Conservation (phyloP, 1,284 basidiomycete species). For the Meira nashicola region DNA sequence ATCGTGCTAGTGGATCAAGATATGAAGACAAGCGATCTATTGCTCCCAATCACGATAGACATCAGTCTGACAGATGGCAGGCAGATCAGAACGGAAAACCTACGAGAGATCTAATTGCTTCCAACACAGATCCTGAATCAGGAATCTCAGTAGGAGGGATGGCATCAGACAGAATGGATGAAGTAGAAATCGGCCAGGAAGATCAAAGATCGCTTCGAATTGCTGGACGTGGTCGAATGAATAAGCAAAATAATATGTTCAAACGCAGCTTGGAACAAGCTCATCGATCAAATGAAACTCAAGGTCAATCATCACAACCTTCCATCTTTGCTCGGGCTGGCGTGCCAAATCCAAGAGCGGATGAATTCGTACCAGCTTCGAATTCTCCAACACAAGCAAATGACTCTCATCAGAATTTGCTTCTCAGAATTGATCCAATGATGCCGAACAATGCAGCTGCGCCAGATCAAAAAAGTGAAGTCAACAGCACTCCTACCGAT, state of each 20-base stretch:
- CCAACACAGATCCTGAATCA: neutral
- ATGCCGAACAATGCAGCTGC: conserved; percentile 30
- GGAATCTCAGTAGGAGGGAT: neutral
- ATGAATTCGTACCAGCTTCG: conserved; percentile 32
- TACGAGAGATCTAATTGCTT: conserved; percentile 7
- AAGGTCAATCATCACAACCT: neutral
- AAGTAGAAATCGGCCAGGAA: neutral
- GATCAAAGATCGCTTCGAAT: neutral
- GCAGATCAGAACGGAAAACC: neutral
- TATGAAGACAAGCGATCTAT: no score
- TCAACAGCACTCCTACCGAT: neutral
- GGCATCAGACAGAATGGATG: neutral
- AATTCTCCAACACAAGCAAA: neutral
- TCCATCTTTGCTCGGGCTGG: conserved; percentile 44
- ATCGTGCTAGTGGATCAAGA: no score
- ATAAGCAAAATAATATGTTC: neutral
- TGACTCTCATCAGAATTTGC: conserved; percentile 13
- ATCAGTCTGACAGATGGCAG: neutral
- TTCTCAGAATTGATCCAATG: conserved; percentile 44
- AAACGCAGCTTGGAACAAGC: conserved; percentile 1
- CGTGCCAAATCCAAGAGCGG: conserved; percentile 44
- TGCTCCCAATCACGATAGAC: no score
- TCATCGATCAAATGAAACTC: neutral
- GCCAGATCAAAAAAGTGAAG: conserved; percentile 7
- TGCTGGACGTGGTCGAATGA: neutral